phyloP scores from a whole-genome alignment of 352 stramenopile species.

The Phytopythium vexans region DNA sequence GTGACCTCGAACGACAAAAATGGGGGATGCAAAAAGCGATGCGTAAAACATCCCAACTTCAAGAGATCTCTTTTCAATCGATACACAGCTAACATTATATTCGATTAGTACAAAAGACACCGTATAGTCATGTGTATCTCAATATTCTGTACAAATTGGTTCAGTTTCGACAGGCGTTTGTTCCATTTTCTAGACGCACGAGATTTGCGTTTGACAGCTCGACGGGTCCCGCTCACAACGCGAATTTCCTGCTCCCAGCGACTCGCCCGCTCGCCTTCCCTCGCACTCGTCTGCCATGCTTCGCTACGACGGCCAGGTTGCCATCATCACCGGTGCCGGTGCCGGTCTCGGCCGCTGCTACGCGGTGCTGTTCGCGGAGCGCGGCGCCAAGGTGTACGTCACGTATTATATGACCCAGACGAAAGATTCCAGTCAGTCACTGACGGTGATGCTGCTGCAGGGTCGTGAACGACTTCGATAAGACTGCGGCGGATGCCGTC shows the following conservation, averaged over 20 bases:
- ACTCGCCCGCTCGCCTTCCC: background rate
- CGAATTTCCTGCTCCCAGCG: conserved; percentile 1
- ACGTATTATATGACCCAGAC: background rate
- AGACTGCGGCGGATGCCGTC: conserved; percentile 63
- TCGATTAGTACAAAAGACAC: background rate
- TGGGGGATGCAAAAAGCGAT: background rate
- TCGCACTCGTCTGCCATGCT: conserved; percentile 28
- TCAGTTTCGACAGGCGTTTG: too few relatives aligned
- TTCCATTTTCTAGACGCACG: too few relatives aligned
- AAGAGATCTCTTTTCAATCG: background rate
- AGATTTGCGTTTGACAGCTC: conserved; percentile 5
- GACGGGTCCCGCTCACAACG: conserved; percentile 3
- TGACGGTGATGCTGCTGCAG: conserved; percentile 10
- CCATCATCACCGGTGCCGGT: conserved; percentile 76
- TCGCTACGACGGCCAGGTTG: conserved; percentile 74
- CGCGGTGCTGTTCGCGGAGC: conserved; percentile 65
- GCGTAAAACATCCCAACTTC: conserved; percentile 4
- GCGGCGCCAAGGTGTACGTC: conserved; percentile 82
- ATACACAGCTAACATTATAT: conserved; percentile 5
- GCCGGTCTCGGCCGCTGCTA: conserved; percentile 74
- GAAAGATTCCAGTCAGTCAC: background rate
- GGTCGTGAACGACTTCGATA: conserved; percentile 78
- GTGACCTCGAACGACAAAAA: too few relatives aligned
- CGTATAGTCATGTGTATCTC: background rate
- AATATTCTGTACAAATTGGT: background rate